A percentile compares a stretch with the other conserved stretches of the same genome.
phyloP scores from a whole-genome alignment of 2,329 filamentous ascomycete species.

The Nakataea oryzae region DNA sequence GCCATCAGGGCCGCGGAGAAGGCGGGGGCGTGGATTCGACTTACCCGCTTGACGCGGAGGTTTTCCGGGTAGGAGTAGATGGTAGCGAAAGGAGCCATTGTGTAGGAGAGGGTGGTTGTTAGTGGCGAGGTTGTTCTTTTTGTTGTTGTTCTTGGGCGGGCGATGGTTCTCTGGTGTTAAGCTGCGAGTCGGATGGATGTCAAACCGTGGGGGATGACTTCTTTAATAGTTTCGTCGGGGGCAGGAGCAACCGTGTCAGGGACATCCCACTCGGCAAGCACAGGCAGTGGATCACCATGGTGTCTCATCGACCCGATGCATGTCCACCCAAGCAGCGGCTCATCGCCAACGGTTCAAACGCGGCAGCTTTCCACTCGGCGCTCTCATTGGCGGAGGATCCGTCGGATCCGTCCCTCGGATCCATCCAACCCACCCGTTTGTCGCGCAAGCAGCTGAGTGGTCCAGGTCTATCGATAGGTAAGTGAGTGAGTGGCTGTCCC shows the following conservation, averaged over 20 bases:
- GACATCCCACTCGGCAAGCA: not conserved
- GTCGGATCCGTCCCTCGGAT: too few relatives aligned
- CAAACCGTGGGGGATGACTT: not conserved
- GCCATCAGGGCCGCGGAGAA: not conserved
- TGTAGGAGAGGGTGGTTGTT: too few relatives aligned
- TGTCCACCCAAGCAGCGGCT: too few relatives aligned
- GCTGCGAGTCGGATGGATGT: not conserved
- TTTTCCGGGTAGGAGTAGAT: constrained; percentile 26
- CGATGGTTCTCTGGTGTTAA: not conserved
- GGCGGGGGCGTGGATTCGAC: constrained; percentile 5
- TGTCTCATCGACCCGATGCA: not conserved
- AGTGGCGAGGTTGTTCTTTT: not conserved
- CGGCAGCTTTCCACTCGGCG: too few relatives aligned
- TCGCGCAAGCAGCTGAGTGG: too few relatives aligned
- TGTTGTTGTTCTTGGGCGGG: not conserved
- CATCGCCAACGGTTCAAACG: too few relatives aligned
- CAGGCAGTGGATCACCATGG: not conserved
- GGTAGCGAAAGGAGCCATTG: constrained; percentile 28
- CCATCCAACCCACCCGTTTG: too few relatives aligned
- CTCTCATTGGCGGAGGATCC: too few relatives aligned
- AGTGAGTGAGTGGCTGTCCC: too few relatives aligned
- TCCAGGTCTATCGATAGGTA: too few relatives aligned
- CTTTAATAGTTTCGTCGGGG: not conserved
- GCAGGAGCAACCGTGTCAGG: not conserved
- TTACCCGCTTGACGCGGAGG: constrained; percentile 24